A percentile compares a stretch with the other conserved stretches of the same genome.
Conservation (phyloP, 2,329 filamentous ascomycete species). For the Bipolaris gigantea region DNA sequence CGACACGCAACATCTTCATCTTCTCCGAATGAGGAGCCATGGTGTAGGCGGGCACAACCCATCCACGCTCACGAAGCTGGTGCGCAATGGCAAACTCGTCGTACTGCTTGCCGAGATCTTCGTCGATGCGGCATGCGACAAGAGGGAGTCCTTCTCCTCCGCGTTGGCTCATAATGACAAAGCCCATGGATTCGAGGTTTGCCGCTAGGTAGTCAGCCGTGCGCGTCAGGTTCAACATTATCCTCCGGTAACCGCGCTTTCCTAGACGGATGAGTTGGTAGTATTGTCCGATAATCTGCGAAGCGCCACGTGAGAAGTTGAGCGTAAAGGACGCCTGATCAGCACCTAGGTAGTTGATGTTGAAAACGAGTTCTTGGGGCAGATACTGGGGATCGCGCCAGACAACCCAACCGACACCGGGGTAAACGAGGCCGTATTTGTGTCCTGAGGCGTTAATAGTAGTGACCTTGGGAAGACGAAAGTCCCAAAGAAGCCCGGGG, state of each 20-base stretch:
- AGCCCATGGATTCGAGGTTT: constrained; percentile 73
- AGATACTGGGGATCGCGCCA: constrained; percentile 72
- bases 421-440: constrained; percentile 78
- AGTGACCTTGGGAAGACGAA: constrained; percentile 82
- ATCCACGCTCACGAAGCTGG: constrained; percentile 80
- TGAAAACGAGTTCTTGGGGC: constrained; percentile 92
- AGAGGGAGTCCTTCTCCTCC: constrained; percentile 79
- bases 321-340: constrained; percentile 95
- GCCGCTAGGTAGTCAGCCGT: constrained; percentile 84
- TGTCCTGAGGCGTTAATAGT: constrained; percentile 95
- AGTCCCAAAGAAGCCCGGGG: constrained; percentile 86
- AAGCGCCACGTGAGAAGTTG: constrained; percentile 95
- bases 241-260: constrained; percentile 85
- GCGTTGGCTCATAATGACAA: constrained; percentile 84
- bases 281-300: constrained; percentile 94
- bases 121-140: constrained; percentile 80
- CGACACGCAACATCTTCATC: constrained; percentile 88
- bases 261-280: constrained; percentile 95
- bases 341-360: constrained; percentile 97
- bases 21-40: constrained; percentile 87
- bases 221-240: constrained; percentile 91
- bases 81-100: constrained; percentile 68
- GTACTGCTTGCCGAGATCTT: constrained; percentile 56
- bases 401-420: constrained; percentile 90
- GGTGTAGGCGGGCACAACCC: constrained; percentile 95